Conservation (phyloP, 176 grass and related monocot species). For the Zizania latifolia region DNA sequence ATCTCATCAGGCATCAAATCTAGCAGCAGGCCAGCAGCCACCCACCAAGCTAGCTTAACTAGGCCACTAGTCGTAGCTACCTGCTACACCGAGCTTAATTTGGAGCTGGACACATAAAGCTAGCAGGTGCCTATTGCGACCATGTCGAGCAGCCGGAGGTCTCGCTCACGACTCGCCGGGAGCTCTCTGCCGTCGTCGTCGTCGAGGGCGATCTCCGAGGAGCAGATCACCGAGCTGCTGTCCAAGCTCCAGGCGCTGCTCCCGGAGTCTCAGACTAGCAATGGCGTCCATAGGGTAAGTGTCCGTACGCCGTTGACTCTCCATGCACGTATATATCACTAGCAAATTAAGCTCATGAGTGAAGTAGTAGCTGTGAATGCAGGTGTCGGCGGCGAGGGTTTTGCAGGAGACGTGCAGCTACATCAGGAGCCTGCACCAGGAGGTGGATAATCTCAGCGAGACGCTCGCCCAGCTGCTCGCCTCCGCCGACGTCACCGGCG, state of each 20-base stretch:
- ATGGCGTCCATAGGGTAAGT: constrained; percentile 53
- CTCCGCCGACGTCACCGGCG: constrained; percentile 45
- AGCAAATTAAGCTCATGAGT: background rate
- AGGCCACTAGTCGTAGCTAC: background rate
- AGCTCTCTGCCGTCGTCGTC: constrained; percentile 34
- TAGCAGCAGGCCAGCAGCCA: background rate
- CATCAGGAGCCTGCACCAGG: constrained; percentile 76
- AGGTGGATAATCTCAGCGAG: constrained; percentile 67
- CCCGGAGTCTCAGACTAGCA: constrained; percentile 43
- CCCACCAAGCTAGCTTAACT: background rate
- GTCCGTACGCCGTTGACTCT: no score
- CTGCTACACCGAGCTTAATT: background rate
- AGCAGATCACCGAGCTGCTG: constrained; percentile 68
- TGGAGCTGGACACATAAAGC: background rate
- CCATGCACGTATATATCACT: background rate
- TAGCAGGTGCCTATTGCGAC: background rate
- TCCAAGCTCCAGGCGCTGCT: constrained; percentile 74
- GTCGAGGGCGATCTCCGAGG: constrained; percentile 48
- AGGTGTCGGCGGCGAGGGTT: constrained; percentile 58
- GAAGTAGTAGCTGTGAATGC: constrained; percentile 11
- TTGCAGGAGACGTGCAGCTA: constrained; percentile 83
- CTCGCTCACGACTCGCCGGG: constrained; percentile 43
- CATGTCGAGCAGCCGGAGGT: constrained; percentile 72
- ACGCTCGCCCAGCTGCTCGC: constrained; percentile 61
- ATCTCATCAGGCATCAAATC: constrained; percentile 9